Evolutionary conservation across 2,329 filamentous ascomycete species (phyloP).

Genomic region (Aspergillus pseudonomiae): DNA sequence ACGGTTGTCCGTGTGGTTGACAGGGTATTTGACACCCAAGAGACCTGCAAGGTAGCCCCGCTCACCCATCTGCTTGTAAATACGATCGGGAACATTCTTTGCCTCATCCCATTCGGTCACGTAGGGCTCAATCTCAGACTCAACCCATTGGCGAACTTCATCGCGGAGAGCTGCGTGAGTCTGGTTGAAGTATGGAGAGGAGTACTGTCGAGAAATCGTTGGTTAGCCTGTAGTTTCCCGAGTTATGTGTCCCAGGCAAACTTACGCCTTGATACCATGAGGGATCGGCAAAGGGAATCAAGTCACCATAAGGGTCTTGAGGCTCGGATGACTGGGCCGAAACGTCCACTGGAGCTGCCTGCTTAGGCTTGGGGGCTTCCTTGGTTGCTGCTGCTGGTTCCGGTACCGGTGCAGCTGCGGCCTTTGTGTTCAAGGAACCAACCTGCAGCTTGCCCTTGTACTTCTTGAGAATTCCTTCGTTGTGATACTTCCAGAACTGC

Average conservation of each 20-base stretch:
- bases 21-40: constrained; percentile 77
- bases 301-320: constrained; percentile 79
- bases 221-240: constrained; percentile 7
- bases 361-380: constrained; percentile 60
- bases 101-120: constrained; percentile 97
- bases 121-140: constrained; percentile 83
- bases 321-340: constrained; percentile 66
- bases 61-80: constrained; percentile 95
- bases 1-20: constrained; percentile 69
- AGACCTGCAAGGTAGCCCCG: constrained; percentile 90
- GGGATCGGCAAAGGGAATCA: constrained; percentile 90
- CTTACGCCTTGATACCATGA: constrained; percentile 92
- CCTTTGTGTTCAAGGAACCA: constrained; percentile 83
- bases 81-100: constrained; percentile 80
- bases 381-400: constrained; percentile 52
- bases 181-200: constrained; percentile 96
- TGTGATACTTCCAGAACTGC: constrained; percentile 70
- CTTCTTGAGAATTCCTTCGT: constrained; percentile 63
- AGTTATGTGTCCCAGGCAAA: constrained; percentile 19
- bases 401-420: constrained; percentile 52
- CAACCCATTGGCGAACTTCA: constrained; percentile 91
- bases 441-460: constrained; percentile 63
- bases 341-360: constrained; percentile 50
- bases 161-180: constrained; percentile 86
- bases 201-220: constrained; percentile 63